Conservation (phyloP, 768 basidiomycete species). For the Tylopilus cervinicoccineus region DNA sequence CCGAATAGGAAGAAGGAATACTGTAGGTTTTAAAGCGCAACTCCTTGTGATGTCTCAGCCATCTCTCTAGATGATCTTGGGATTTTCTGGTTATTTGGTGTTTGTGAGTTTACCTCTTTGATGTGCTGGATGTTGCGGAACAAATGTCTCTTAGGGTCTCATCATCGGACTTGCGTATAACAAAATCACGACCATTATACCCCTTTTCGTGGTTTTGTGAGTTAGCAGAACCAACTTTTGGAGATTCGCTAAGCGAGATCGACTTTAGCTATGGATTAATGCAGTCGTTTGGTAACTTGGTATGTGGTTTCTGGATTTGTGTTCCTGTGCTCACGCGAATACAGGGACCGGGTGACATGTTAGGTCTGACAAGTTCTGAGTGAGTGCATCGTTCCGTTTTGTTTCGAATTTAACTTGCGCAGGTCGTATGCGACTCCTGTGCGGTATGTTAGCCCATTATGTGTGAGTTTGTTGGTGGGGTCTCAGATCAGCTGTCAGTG, state of each 20-base stretch:
- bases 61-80: constrained; percentile 52
- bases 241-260: neutral
- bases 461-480: neutral
- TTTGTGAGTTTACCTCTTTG: constrained; percentile 38
- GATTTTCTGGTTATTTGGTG: constrained; percentile 64
- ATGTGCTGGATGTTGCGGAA: neutral
- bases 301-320: constrained; percentile 20
- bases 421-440: constrained; percentile 65
- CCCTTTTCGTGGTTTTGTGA: constrained; percentile 66
- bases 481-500: constrained; percentile 32
- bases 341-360: constrained; percentile 70
- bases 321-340: constrained; percentile 7
- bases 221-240: constrained; percentile 14
- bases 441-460: constrained; percentile 35
- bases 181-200: constrained; percentile 56
- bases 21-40: constrained; percentile 32
- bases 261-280: constrained; percentile 58
- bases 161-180: constrained; percentile 59
- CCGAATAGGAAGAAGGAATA: constrained; percentile 54
- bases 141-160: constrained; percentile 34
- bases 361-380: constrained; percentile 64
- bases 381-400: constrained; percentile 30
- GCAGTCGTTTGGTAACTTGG: constrained; percentile 70
- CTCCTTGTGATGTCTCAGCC: constrained; percentile 2
- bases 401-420: neutral